These are phyloP conservation scores for Colletotrichum navitas DNA, from an alignment of 2,329 filamentous ascomycete genomes.

Conservation along the genomic window DNA sequence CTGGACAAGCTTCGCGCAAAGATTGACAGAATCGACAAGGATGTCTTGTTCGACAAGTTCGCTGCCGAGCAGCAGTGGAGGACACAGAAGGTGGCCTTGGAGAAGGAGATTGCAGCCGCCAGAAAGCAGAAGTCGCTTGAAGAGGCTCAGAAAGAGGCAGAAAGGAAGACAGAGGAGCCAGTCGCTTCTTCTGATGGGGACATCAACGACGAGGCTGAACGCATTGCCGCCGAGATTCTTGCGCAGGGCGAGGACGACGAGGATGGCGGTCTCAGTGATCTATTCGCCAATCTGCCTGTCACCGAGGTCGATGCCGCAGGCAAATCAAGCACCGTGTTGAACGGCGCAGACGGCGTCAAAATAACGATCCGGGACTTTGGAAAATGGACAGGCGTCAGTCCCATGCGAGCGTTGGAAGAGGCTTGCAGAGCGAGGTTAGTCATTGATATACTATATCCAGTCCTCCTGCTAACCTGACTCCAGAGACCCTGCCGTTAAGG, in stretches of 20 bases:
- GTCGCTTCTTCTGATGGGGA: slow-evolving; percentile 57
- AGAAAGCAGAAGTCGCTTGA: slow-evolving; percentile 57
- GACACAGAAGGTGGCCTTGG: slow-evolving; percentile 67
- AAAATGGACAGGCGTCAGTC: slow-evolving; percentile 81
- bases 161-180: slow-evolving; percentile 38
- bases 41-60: slow-evolving; percentile 79
- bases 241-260: slow-evolving; percentile 67
- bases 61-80: slow-evolving; percentile 77
- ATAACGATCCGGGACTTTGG: slow-evolving; percentile 85
- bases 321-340: slow-evolving; percentile 69
- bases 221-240: slow-evolving; percentile 70
- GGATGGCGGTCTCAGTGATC: slow-evolving; percentile 65
- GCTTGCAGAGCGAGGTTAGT: slow-evolving; percentile 82
- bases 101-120: slow-evolving; percentile 69
- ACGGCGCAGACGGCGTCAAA: slow-evolving; percentile 64
- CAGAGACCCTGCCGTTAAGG: slow-evolving; percentile 77
- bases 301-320: slow-evolving; percentile 71
- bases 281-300: slow-evolving; percentile 73
- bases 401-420: slow-evolving; percentile 84
- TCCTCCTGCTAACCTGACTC: slow-evolving; percentile 17
- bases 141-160: slow-evolving; percentile 46
- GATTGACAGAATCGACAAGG: slow-evolving; percentile 80
- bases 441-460: neutral
- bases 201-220: slow-evolving; percentile 68
- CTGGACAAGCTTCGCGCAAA: slow-evolving; percentile 78